A percentile compares a stretch with the other conserved stretches of the same genome.
phyloP scores from a whole-genome alignment of 2,329 filamentous ascomycete species.

The Proliferodiscus dingleyae region DNA sequence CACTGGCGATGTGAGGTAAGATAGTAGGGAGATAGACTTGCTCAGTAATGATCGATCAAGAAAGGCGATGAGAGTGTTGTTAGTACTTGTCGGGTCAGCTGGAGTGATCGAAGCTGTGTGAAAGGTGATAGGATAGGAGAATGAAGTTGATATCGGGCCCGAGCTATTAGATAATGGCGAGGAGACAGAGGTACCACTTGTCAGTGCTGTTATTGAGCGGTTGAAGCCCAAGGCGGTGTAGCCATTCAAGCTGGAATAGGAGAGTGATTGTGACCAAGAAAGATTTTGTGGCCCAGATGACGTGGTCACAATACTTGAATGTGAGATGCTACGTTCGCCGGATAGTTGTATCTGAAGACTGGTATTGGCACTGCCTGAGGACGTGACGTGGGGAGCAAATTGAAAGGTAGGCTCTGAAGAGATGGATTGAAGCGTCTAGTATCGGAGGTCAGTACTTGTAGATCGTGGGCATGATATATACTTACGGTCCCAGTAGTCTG shows the following conservation, averaged over 20 bases:
- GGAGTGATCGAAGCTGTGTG: constrained; percentile 11
- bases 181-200: constrained; percentile 12
- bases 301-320: constrained; percentile 17
- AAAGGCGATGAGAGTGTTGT: constrained; percentile 12
- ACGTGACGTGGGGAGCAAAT: constrained; percentile 10
- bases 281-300: constrained; percentile 15
- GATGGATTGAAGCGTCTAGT: constrained; percentile 8
- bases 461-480: not conserved
- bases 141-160: constrained; percentile 9
- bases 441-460: too few relatives aligned
- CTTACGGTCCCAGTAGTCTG: constrained; percentile 13
- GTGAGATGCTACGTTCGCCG: constrained; percentile 12
- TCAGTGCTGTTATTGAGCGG: constrained; percentile 17
- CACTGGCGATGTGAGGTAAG: constrained; percentile 16
- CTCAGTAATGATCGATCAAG: constrained; percentile 16
- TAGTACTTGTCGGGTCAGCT: constrained; percentile 7
- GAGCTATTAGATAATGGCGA: constrained; percentile 1
- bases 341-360: constrained; percentile 13
- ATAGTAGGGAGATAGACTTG: constrained; percentile 11
- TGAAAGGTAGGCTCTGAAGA: constrained; percentile 7
- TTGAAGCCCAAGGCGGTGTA: constrained; percentile 17
- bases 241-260: constrained; percentile 18
- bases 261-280: constrained; percentile 17
- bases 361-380: constrained; percentile 4
- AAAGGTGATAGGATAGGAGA: constrained; percentile 17